phyloP scores from a whole-genome alignment of 2,329 filamentous ascomycete species.

The Pyricularia pennisetigena region DNA sequence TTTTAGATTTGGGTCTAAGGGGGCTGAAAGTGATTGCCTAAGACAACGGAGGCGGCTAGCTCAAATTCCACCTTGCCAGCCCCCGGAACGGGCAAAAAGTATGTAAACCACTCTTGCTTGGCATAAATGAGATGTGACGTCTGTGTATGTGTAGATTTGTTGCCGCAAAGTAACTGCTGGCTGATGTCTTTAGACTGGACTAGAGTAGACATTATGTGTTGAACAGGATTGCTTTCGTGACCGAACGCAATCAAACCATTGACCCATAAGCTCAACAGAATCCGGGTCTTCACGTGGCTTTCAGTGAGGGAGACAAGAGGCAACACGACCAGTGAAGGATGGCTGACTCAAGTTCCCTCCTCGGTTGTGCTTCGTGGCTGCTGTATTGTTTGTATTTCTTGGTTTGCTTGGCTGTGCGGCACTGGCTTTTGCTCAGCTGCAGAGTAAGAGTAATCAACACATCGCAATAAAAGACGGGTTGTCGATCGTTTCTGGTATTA shows the following conservation, averaged over 20 bases:
- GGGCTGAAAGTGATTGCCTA: not conserved
- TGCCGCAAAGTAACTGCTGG: not conserved
- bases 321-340: not conserved
- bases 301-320: not conserved
- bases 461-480: not conserved
- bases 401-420: too few species aligned
- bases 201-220: not conserved
- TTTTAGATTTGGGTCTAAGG: not conserved
- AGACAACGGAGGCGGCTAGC: not conserved
- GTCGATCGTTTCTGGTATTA: not conserved
- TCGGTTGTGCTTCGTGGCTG: not conserved
- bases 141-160: not conserved
- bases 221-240: not conserved
- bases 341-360: not conserved
- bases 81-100: not conserved
- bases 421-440: not conserved
- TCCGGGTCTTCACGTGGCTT: not conserved
- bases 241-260: not conserved
- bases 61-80: not conserved
- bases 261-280: not conserved
- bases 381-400: not conserved
- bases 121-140: not conserved
- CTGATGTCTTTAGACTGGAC: not conserved
- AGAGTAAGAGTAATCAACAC: not conserved
- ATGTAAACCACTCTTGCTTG: not conserved